Evolutionary conservation across 768 basidiomycete species (phyloP), one percentile per base, ranked within the genome.

Genomic region (Tephrocybe rancida): DNA sequence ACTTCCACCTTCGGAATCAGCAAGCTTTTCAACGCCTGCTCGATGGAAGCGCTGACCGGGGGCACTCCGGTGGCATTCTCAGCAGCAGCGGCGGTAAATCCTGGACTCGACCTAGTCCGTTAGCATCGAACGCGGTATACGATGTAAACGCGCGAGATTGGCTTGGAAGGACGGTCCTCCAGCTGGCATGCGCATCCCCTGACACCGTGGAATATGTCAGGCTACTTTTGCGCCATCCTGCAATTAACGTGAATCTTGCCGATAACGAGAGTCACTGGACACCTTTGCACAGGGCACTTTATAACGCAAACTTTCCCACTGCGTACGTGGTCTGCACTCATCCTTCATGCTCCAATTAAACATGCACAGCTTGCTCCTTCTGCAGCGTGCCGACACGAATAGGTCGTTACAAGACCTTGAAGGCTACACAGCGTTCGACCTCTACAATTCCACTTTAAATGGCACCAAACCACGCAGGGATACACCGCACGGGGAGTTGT

Each of bases 221-320:
- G 47, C 73, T 90, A 50, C 74, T 98, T 5, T 79, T 98, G 46
- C 80, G 81, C 16, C 88, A 92, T 58, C 85, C 92, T 1, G 70
- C 74, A 21, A 76, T 95, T 67, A 87, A 90, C 52, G 83, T 93
- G 60, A 98, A 98, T 61, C 53, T 89, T 6, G 72, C 75, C 37
- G 96, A 99, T 69, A 67, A 67, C 48, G 96, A 98, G 76, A 91
- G 83, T 52, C 88, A 87, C 52, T 98, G 94, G 90, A 96, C 93
- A 1, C 82, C 95, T 6, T 73, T 98, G 19, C 96, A 99, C 63
- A 76, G 94, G 44, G 92, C 92, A 1, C 68, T 95, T 60, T 97
- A 94, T 65, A 68, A 76, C 32, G 92, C 90, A 1, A 92, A 94
- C 61, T 55, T 95, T 8, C 76, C 85, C 44, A 80, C 82, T 41